Evolutionary conservation across 78 protist species (phyloP).

Genomic region (Pigoraptor vietnamica): DNA sequence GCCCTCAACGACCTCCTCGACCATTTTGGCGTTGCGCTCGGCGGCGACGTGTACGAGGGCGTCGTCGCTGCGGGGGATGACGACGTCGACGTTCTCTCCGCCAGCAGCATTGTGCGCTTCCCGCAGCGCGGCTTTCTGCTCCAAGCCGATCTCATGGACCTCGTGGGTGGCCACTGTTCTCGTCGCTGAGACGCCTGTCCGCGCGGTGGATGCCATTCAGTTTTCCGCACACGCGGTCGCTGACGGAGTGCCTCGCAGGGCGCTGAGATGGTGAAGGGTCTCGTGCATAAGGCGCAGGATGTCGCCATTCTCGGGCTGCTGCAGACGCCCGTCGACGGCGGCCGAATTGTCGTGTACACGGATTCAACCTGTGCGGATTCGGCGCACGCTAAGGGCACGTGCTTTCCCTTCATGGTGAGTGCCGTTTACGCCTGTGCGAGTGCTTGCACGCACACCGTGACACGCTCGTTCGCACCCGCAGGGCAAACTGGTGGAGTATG

Average conservation of each 20-base stretch:
- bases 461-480: not conserved
- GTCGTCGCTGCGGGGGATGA: no score
- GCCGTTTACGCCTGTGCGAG: no score
- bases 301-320: not conserved
- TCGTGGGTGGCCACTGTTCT: not conserved
- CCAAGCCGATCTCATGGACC: not conserved
- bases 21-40: slow-evolving; percentile 61
- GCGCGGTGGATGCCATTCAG: not conserved
- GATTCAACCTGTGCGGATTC: slow-evolving; percentile 24
- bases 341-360: slow-evolving; percentile 19
- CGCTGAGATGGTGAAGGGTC: not conserved
- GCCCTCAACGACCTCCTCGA: slow-evolving; percentile 81
- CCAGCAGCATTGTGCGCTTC: not conserved
- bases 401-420: not conserved
- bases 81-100: not conserved
- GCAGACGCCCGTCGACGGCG: not conserved
- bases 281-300: not conserved
- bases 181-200: not conserved
- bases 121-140: not conserved
- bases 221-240: not conserved
- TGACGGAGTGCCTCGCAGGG: no score
- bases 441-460: not conserved
- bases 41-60: slow-evolving; percentile 44
- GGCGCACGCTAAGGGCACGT: not conserved
- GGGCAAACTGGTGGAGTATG: not conserved